Percentiles rank a stretch among this genome's conserved stretches.
Conservation (phyloP, 495 filamentous ascomycete species). For the Massariosphaeria phaeospora region DNA sequence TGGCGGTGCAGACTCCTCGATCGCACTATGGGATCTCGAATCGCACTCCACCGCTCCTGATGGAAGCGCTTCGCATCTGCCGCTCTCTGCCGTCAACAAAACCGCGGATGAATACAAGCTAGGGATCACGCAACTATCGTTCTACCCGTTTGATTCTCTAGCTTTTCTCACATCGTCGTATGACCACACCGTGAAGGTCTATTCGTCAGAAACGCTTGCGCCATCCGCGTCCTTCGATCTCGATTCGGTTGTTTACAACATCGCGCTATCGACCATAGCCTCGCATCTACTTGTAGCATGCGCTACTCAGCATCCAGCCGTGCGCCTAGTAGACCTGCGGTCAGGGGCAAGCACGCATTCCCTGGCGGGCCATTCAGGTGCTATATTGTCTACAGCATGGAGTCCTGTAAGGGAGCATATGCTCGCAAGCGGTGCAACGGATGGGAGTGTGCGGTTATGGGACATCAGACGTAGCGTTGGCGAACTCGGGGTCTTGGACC, state of each 20-base stretch:
- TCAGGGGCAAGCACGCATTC: conserved; percentile 73
- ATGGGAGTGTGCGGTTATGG: conserved; percentile 77
- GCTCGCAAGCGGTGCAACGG: conserved; percentile 69
- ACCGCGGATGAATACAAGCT: conserved; percentile 57
- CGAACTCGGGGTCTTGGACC: conserved; percentile 68
- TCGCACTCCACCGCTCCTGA: conserved; percentile 41
- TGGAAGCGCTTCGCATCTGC: conserved; percentile 32
- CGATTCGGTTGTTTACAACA: conserved; percentile 65
- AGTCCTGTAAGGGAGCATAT: conserved; percentile 71
- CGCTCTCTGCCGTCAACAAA: conserved; percentile 23
- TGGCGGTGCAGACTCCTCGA: conserved; percentile 71
- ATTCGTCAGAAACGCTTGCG: conserved; percentile 58
- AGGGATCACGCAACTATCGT: conserved; percentile 76
- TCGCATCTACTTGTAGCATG: conserved; percentile 74
- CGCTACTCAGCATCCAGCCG: conserved; percentile 71
- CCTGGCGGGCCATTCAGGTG: conserved; percentile 66
- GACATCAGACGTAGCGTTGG: conserved; percentile 72
- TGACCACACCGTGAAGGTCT: conserved; percentile 78
- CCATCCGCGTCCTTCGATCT: conserved; percentile 65
- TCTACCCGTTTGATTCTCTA: conserved; percentile 80
- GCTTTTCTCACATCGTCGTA: conserved; percentile 79
- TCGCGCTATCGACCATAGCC: conserved; percentile 67
- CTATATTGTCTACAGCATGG: conserved; percentile 72
- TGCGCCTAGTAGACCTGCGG: conserved; percentile 76
- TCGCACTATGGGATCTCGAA: conserved; percentile 82